Conservation (phyloP, 2,329 filamentous ascomycete genomes). For the Diaporthe citrichinensis region DNA sequence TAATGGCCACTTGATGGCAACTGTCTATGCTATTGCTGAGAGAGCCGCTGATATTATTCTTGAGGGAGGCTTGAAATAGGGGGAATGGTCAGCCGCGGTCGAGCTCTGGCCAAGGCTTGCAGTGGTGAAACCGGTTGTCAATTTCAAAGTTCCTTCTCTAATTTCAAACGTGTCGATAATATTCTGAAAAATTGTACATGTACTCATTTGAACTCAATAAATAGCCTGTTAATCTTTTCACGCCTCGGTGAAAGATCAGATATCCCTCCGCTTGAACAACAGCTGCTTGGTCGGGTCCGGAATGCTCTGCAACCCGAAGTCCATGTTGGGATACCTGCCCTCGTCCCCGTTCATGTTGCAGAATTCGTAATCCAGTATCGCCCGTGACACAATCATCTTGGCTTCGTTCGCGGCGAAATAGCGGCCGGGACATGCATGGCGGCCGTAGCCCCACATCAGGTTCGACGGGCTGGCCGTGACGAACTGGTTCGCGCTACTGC, state of each 20-base stretch:
- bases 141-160: too few relatives aligned
- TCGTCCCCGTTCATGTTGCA: constrained; percentile 44
- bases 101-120: too few relatives aligned
- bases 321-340: constrained; percentile 47
- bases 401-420: constrained; percentile 56
- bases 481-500: constrained; percentile 54
- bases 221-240: fast-evolving
- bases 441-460: constrained; percentile 57
- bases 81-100: too few relatives aligned
- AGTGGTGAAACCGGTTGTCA: too few relatives aligned
- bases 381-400: constrained; percentile 52
- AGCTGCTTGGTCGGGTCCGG: constrained; percentile 46
- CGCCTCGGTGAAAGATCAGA: not conserved
- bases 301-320: constrained; percentile 43
- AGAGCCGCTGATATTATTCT: constrained; percentile 27
- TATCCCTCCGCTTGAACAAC: constrained; percentile 43
- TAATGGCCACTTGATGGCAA: not conserved
- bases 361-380: constrained; percentile 50
- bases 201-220: not conserved
- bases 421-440: constrained; percentile 56
- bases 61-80: not conserved
- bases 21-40: constrained; percentile 25
- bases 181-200: not conserved
- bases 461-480: constrained; percentile 52
- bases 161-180: too few relatives aligned